A percentile compares a stretch with the other conserved stretches of the same genome.
Conservation (phyloP, 352 stramenopile genomes). For the Thraustotheca clavata region DNA sequence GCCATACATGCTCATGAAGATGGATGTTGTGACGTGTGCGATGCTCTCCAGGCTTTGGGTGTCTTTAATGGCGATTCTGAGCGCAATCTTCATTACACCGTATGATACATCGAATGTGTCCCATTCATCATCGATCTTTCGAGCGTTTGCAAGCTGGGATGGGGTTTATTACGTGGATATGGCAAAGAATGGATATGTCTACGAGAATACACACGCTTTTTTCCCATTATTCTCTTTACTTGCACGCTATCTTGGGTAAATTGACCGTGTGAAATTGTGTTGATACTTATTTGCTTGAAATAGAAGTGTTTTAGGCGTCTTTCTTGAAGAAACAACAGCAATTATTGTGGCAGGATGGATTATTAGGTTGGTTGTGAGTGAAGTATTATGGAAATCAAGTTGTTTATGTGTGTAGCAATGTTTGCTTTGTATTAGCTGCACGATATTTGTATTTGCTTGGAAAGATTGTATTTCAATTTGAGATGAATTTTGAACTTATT, state of each 20-base stretch:
- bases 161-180: conserved; percentile 77
- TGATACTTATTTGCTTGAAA: background rate
- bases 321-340: conserved; percentile 20
- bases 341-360: conserved; percentile 42
- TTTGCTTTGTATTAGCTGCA: conserved; percentile 56
- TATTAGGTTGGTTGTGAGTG: conserved; percentile 39
- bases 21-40: conserved; percentile 40
- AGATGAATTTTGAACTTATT: background rate
- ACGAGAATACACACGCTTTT: conserved; percentile 80
- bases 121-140: conserved; percentile 24
- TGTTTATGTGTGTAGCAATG: conserved; percentile 36
- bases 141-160: conserved; percentile 71
- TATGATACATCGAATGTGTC: conserved; percentile 57
- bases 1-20: conserved; percentile 23
- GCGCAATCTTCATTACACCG: conserved; percentile 36
- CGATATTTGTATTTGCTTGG: conserved; percentile 64
- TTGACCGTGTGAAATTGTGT: background rate
- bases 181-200: conserved; percentile 63
- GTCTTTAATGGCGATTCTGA: conserved; percentile 38
- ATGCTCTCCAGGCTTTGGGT: conserved; percentile 36
- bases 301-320: conserved; percentile 17
- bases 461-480: conserved; percentile 23
- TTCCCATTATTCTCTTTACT: conserved; percentile 72
- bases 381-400: too few species aligned
- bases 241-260: conserved; percentile 25